phyloP scores from a whole-genome alignment of 176 grass and related monocot species.

The Zizania latifolia region DNA sequence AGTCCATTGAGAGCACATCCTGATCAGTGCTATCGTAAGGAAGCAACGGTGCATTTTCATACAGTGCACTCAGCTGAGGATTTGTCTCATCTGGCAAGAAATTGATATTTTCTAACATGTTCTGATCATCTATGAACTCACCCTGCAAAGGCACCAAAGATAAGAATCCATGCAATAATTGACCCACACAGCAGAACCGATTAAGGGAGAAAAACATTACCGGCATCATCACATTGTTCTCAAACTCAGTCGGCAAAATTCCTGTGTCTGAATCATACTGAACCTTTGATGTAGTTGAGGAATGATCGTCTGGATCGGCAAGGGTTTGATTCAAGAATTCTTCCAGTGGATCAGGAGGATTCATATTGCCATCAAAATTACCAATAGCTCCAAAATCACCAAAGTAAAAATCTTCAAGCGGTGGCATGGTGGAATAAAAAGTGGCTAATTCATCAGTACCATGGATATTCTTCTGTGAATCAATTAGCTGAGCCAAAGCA shows the following conservation, averaged over 20 bases:
- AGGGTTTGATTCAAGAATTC: too few relatives aligned
- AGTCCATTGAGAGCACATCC: conserved; percentile 60
- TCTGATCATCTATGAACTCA: conserved; percentile 15
- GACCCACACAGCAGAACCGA: not conserved
- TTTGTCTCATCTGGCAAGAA: conserved; percentile 23
- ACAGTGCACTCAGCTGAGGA: conserved; percentile 31
- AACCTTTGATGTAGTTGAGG: conserved; percentile 32
- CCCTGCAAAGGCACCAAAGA: conserved; percentile 24
- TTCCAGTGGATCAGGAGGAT: too few relatives aligned
- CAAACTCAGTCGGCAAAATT: conserved; percentile 6
- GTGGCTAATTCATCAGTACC: not conserved
- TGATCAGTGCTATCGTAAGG: conserved; percentile 52
- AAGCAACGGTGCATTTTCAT: conserved; percentile 48
- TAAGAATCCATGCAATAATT: not conserved
- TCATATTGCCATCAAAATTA: conserved; percentile 17
- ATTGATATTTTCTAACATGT: not conserved
- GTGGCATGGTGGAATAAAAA: not conserved
- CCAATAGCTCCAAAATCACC: not conserved
- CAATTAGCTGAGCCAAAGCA: not conserved
- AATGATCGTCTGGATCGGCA: conserved; percentile 47
- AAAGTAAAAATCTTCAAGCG: not conserved
- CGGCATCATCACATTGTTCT: conserved; percentile 9
- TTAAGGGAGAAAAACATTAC: conserved; percentile 15
- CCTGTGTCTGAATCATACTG: conserved; percentile 40
- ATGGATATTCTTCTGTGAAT: conserved; percentile 4